Evolutionary conservation across 805 yeast species (phyloP).

Genomic region (Lachancea fermentati): DNA sequence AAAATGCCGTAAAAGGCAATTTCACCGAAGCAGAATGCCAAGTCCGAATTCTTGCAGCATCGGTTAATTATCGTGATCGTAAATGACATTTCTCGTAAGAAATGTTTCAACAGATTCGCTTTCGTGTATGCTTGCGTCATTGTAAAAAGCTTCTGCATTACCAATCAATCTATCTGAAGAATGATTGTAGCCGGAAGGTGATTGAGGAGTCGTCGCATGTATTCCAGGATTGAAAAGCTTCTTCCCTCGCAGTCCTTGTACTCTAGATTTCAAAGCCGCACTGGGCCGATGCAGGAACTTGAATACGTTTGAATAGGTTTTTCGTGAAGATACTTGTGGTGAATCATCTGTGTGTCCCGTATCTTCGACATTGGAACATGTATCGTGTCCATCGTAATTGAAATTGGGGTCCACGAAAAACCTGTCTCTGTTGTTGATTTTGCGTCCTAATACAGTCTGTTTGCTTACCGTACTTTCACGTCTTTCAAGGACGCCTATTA

Average conservation of each 20-base stretch:
- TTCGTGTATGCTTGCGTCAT: constrained; percentile 5
- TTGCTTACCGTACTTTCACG: constrained; percentile 24
- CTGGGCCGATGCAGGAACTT: constrained; percentile 1
- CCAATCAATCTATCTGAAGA: no score
- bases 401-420: constrained; percentile 25
- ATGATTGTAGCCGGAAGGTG: neutral
- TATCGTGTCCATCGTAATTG: constrained; percentile 11
- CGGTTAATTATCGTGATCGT: constrained; percentile 16
- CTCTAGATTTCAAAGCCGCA: constrained; percentile 1
- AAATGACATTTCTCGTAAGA: constrained; percentile 29
- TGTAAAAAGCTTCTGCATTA: no score
- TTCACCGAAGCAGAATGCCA: no score
- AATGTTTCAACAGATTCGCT: constrained; percentile 27
- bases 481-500: constrained; percentile 27
- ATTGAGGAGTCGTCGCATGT: neutral
- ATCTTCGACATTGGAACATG: neutral
- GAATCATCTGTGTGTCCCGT: neutral
- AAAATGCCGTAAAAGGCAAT: no score
- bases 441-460: constrained; percentile 29
- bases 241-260: neutral
- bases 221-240: neutral
- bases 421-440: constrained; percentile 26
- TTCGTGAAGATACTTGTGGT: neutral
- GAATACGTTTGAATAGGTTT: neutral
- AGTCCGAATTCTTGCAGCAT: no score